Evolutionary conservation across 2,329 filamentous ascomycete species (phyloP).

Genomic region (Sporothrix mexicana): DNA sequence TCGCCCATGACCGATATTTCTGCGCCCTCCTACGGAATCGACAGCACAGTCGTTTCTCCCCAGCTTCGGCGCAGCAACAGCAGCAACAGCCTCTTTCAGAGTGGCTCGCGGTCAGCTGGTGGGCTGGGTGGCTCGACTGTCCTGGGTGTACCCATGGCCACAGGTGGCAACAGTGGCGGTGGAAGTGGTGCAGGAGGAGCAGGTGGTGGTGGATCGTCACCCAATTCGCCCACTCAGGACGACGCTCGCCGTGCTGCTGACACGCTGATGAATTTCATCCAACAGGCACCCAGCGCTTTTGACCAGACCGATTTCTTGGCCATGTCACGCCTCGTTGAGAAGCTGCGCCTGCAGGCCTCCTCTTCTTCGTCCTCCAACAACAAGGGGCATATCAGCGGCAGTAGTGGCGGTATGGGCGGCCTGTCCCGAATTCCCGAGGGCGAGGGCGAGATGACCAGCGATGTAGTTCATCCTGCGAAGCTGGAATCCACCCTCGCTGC

Average conservation of each 20-base stretch:
- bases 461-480: constrained; percentile 46
- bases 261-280: constrained; percentile 80
- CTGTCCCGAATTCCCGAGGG: constrained; percentile 63
- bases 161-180: constrained; percentile 18
- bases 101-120: constrained; percentile 41
- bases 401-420: constrained; percentile 50
- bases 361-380: background rate
- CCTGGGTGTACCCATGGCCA: constrained; percentile 9
- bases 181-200: constrained; percentile 12
- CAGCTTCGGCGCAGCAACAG: constrained; percentile 59
- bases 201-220: constrained; percentile 50
- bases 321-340: constrained; percentile 83
- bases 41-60: constrained; percentile 49
- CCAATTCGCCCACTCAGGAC: constrained; percentile 77
- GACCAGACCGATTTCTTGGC: constrained; percentile 79
- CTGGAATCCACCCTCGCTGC: constrained; percentile 46
- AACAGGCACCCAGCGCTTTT: constrained; percentile 68
- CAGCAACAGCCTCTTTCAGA: constrained; percentile 51
- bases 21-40: constrained; percentile 48
- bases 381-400: constrained; percentile 39
- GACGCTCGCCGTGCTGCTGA: constrained; percentile 83
- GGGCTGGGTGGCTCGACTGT: constrained; percentile 38
- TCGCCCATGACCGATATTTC: constrained; percentile 57
- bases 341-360: constrained; percentile 69
- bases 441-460: constrained; percentile 57